phyloP scores from a whole-genome alignment of 495 filamentous ascomycete genomes.

The Hyaloscypha bicolor region DNA sequence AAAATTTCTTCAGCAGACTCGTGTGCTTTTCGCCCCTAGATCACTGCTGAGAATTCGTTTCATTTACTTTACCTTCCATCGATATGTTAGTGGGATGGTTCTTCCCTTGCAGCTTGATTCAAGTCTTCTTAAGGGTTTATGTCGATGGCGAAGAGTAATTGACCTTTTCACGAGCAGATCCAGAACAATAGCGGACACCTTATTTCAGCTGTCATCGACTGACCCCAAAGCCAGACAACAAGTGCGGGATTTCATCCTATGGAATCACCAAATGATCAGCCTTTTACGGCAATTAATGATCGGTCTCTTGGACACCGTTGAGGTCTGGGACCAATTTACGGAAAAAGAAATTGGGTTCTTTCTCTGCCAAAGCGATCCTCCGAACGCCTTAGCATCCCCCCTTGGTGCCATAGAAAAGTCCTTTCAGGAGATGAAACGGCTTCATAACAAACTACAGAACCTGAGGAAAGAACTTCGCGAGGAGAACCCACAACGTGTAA shows the following conservation, averaged over 20 bases:
- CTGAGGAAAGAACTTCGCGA: slow-evolving; percentile 4
- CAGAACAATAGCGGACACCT: not conserved
- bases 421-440: not conserved
- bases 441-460: not conserved
- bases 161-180: slow-evolving; percentile 3
- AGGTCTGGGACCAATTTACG: not conserved
- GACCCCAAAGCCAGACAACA: slow-evolving; percentile 6
- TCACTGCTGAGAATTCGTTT: too few species aligned
- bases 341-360: slow-evolving; percentile 3
- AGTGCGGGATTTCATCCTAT: not conserved
- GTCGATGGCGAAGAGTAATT: not conserved
- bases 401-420: slow-evolving; percentile 5
- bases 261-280: slow-evolving; percentile 1
- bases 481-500: slow-evolving; percentile 7
- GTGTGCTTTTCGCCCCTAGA: too few species aligned
- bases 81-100: too few species aligned
- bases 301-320: not conserved
- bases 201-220: not conserved
- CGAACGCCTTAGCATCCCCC: not conserved
- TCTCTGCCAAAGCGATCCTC: not conserved
- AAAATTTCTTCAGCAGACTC: slow-evolving; percentile 16
- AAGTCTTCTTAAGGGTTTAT: not conserved
- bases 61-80: too few species aligned
- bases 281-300: not conserved
- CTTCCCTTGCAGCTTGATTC: too few species aligned